phyloP scores from a whole-genome alignment of 768 basidiomycete species.

The Russula vinacea region DNA sequence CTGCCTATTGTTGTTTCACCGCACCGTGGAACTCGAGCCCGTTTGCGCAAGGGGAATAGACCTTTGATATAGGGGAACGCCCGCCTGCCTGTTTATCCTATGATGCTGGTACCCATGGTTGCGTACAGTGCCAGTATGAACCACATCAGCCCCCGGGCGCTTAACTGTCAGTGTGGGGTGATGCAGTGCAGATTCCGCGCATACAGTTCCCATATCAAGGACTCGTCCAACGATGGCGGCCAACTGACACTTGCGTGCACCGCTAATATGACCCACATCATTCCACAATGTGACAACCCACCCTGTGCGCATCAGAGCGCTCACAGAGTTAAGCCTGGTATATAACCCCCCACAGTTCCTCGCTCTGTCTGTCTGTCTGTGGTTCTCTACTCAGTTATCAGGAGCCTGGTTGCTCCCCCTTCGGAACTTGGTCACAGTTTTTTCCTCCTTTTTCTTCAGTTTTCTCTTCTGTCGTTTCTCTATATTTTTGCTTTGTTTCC shows the following conservation, averaged over 20 bases:
- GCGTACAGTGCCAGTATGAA: background rate
- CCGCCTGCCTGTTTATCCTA: background rate
- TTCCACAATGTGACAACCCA: background rate
- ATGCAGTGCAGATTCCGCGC: background rate
- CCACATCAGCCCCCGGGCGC: background rate
- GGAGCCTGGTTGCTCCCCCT: constrained; percentile 29
- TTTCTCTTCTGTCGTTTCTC: constrained; percentile 14
- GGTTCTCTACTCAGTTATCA: constrained; percentile 6
- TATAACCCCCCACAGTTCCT: constrained; percentile 6
- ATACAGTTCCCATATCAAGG: background rate
- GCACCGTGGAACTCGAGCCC: constrained; percentile 62
- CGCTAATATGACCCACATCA: background rate
- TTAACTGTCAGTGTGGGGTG: background rate
- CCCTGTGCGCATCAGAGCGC: constrained; percentile 8
- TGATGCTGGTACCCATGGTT: constrained; percentile 18
- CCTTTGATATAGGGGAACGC: background rate
- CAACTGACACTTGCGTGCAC: too few relatives aligned
- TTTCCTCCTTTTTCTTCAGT: constrained; percentile 12
- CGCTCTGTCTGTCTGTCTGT: background rate
- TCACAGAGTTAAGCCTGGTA: background rate
- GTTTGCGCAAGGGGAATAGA: constrained; percentile 66
- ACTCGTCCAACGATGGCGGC: background rate
- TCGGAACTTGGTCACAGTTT: constrained; percentile 6
- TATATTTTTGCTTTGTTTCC: background rate
- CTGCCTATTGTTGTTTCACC: constrained; percentile 71